Percentiles rank a stretch among this genome's conserved stretches.
phyloP scores from a whole-genome alignment of 352 stramenopile genomes.

The Hyaloperonospora arabidopsidis region DNA sequence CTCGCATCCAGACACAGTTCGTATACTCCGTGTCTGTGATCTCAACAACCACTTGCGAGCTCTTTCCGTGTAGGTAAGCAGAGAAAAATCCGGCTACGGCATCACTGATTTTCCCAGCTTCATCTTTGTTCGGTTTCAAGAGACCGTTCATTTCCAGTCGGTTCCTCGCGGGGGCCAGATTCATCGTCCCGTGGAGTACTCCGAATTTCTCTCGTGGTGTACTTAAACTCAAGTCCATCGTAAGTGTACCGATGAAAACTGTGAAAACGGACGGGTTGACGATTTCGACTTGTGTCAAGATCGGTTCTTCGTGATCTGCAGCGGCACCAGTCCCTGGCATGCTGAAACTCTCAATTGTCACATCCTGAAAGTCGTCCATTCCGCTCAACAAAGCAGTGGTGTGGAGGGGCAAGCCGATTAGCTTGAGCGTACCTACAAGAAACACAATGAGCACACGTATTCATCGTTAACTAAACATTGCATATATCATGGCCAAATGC shows the following conservation, averaged over 20 bases:
- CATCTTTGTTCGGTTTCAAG: slow-evolving; percentile 41
- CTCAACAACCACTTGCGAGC: slow-evolving; percentile 46
- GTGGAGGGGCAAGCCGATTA: slow-evolving; percentile 44
- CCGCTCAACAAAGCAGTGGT: slow-evolving; percentile 35
- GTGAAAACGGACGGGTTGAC: slow-evolving; percentile 65
- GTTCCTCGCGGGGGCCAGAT: slow-evolving; percentile 45
- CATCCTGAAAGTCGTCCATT: slow-evolving; percentile 56
- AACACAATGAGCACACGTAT: slow-evolving; percentile 2
- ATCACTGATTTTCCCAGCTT: slow-evolving; percentile 38
- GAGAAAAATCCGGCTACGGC: slow-evolving; percentile 60
- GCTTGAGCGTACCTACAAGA: slow-evolving; percentile 37
- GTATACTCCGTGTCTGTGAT: slow-evolving; percentile 43
- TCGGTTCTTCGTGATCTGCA: slow-evolving; percentile 35
- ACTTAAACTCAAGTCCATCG: slow-evolving; percentile 43
- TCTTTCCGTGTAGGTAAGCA: slow-evolving; percentile 44
- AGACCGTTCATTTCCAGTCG: slow-evolving; percentile 36
- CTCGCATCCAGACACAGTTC: slow-evolving; percentile 56
- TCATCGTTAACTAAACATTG: slow-evolving; percentile 1
- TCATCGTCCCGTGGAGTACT: slow-evolving; percentile 44
- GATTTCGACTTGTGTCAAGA: slow-evolving; percentile 54
- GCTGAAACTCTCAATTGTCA: slow-evolving; percentile 53
- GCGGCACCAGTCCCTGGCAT: slow-evolving; percentile 41
- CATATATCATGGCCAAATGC: neutral
- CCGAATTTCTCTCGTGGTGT: slow-evolving; percentile 39
- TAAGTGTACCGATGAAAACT: slow-evolving; percentile 51